Evolutionary conservation across 768 basidiomycete species (phyloP).

Genomic region (Russula vinacea): DNA sequence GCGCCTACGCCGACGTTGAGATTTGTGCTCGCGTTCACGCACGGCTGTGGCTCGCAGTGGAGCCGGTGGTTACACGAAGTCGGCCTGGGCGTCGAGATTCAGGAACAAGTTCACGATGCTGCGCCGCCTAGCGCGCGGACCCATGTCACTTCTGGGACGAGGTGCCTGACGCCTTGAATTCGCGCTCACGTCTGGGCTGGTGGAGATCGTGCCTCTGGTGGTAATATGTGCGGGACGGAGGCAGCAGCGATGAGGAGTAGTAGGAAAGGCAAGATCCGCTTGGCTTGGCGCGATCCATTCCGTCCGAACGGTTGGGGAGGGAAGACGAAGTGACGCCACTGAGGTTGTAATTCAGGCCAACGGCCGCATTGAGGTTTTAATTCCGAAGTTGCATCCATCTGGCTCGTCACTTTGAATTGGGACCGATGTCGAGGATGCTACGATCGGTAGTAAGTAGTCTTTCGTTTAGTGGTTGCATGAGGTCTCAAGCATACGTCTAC

Average conservation of each 20-base stretch:
- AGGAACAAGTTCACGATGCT: slow-evolving; percentile 4
- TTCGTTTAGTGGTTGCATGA: no score
- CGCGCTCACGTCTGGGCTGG: not conserved
- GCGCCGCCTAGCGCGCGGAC: slow-evolving; percentile 1
- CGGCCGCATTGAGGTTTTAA: not conserved
- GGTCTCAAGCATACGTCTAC: not conserved
- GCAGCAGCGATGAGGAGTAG: not conserved
- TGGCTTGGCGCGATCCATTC: not conserved
- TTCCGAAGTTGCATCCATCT: not conserved
- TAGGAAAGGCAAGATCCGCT: not conserved
- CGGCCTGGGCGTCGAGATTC: slow-evolving; percentile 16
- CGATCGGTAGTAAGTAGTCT: not conserved
- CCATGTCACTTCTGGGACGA: slow-evolving; percentile 42
- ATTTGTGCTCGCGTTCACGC: slow-evolving; percentile 13
- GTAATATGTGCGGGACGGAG: not conserved
- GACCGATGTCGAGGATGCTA: slow-evolving; percentile 2
- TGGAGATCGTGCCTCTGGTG: not conserved
- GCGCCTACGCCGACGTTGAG: slow-evolving; percentile 10
- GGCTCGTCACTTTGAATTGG: not conserved
- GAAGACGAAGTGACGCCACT: not conserved
- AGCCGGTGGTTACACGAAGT: not conserved
- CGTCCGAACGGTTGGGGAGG: not conserved
- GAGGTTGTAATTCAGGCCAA: not conserved
- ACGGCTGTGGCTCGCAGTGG: not conserved
- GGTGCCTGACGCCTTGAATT: slow-evolving; percentile 46